These are phyloP conservation scores for Gamarada debralockiae DNA, from an alignment of 495 filamentous ascomycete genomes.

Conservation along the genomic window DNA sequence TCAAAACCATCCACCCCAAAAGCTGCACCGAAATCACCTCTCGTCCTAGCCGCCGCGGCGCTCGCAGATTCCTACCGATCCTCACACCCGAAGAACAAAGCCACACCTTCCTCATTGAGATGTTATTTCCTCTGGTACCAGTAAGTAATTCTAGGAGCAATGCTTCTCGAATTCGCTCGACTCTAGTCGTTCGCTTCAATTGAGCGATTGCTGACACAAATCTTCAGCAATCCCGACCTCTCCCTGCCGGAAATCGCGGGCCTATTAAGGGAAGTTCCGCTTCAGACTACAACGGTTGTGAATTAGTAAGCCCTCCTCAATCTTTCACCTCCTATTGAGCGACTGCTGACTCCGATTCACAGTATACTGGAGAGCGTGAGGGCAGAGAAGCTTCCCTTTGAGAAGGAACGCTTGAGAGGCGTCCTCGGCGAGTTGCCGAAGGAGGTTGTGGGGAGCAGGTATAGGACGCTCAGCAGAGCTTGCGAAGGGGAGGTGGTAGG, in stretches of 20 bases:
- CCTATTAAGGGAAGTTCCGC: slow-evolving; percentile 39
- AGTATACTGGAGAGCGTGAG: slow-evolving; percentile 39
- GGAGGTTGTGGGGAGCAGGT: background rate
- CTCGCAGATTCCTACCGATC: background rate
- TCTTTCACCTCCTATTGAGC: no score
- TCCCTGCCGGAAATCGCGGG: no score
- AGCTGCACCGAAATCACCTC: background rate
- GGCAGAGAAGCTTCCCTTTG: slow-evolving; percentile 36
- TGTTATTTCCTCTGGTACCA: slow-evolving; percentile 60
- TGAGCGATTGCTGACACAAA: no score
- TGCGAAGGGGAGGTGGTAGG: background rate
- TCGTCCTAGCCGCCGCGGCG: background rate
- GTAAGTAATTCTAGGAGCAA: slow-evolving; percentile 42
- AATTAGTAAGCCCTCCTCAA: no score
- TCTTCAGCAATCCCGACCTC: no score
- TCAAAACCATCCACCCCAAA: background rate
- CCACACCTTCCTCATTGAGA: slow-evolving; percentile 38
- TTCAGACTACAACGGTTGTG: slow-evolving; percentile 43
- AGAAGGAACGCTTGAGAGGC: slow-evolving; percentile 32
- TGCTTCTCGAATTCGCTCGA: no score
- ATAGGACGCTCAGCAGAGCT: background rate
- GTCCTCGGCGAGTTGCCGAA: slow-evolving; percentile 19
- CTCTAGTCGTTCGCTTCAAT: no score
- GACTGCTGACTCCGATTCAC: no score
- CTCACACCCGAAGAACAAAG: background rate